These are phyloP conservation scores for Zoysia japonica DNA, from an alignment of 176 grass and related monocot genomes.

Conservation along the genomic window DNA sequence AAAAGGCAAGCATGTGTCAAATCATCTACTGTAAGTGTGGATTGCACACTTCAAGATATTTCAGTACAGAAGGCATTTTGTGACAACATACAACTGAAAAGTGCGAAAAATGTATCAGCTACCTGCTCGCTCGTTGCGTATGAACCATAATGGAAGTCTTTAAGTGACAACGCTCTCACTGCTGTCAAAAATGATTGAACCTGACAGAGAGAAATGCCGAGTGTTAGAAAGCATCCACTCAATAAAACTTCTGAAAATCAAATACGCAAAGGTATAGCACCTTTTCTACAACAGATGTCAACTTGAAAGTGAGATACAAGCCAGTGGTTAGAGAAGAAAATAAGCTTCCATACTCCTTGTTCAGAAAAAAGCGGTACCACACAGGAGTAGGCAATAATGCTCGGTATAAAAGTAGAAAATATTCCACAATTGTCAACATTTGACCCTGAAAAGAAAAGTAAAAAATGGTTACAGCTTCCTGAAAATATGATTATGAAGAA, in stretches of 20 bases:
- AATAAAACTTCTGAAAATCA: neutral
- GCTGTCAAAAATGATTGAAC: constrained; percentile 96
- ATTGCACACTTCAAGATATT: constrained; percentile 19
- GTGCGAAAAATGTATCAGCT: constrained; percentile 26
- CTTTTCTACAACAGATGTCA: constrained; percentile 99
- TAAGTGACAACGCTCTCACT: constrained; percentile 80
- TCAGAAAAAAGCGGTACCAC: constrained; percentile 98
- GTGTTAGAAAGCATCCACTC: constrained; percentile 22
- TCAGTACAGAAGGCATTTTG: neutral
- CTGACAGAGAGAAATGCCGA: constrained; percentile 39
- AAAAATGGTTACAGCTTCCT: constrained; percentile 9
- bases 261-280: constrained; percentile 40
- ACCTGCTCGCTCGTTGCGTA: constrained; percentile 93
- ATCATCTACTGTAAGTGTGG: neutral
- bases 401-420: constrained; percentile 91
- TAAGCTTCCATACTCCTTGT: constrained; percentile 99
- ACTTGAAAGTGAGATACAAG: constrained; percentile 98
- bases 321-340: constrained; percentile 98
- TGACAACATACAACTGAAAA: neutral
- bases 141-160: constrained; percentile 88
- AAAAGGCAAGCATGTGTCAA: neutral
- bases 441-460: constrained; percentile 61
- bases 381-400: constrained; percentile 89
- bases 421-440: constrained; percentile 96
- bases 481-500: neutral